A percentile compares a stretch with the other conserved stretches of the same genome.
Evolutionary conservation across 139 green algal genomes (phyloP).

Genomic region (Prasinococcaceae sp.): DNA sequence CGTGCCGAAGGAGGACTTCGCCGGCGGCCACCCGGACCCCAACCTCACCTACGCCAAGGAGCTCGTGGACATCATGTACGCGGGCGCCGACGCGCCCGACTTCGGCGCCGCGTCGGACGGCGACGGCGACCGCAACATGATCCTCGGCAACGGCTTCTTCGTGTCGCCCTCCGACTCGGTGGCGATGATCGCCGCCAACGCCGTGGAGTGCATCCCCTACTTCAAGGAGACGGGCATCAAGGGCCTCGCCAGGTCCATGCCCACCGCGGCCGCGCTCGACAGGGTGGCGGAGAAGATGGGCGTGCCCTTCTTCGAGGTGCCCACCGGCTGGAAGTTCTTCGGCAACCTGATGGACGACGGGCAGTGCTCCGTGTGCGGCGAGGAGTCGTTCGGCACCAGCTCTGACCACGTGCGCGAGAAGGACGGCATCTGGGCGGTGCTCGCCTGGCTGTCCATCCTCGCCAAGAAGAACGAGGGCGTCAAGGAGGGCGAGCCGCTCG

Average conservation of each 20-base stretch:
- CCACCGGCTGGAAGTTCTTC: constrained; percentile 65
- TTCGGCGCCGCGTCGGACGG: constrained; percentile 49
- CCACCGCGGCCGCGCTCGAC: constrained; percentile 86
- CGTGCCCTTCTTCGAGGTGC: constrained; percentile 74
- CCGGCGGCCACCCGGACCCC: constrained; percentile 89
- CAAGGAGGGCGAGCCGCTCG: constrained; percentile 50
- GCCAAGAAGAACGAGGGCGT: constrained; percentile 78
- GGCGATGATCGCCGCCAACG: constrained; percentile 96
- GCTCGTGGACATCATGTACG: constrained; percentile 80
- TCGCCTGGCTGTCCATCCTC: constrained; percentile 85
- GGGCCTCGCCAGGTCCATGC: constrained; percentile 95
- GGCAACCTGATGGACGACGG: constrained; percentile 47
- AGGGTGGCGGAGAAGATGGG: constrained; percentile 65
- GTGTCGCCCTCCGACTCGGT: constrained; percentile 91
- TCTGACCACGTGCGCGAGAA: constrained; percentile 95
- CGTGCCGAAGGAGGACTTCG: constrained; percentile 75
- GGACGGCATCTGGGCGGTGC: constrained; percentile 85
- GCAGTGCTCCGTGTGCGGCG: constrained; percentile 45
- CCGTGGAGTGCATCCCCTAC: constrained; percentile 86
- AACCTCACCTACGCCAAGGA: constrained; percentile 98
- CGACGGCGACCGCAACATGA: constrained; percentile 99
- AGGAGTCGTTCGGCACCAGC: constrained; percentile 95
- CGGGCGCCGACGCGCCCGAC: constrained; percentile 38
- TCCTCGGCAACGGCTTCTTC: constrained; percentile 94
- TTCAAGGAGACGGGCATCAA: constrained; percentile 92